phyloP scores from a whole-genome alignment of 495 filamentous ascomycete species.

The Trichocladium antarcticum region DNA sequence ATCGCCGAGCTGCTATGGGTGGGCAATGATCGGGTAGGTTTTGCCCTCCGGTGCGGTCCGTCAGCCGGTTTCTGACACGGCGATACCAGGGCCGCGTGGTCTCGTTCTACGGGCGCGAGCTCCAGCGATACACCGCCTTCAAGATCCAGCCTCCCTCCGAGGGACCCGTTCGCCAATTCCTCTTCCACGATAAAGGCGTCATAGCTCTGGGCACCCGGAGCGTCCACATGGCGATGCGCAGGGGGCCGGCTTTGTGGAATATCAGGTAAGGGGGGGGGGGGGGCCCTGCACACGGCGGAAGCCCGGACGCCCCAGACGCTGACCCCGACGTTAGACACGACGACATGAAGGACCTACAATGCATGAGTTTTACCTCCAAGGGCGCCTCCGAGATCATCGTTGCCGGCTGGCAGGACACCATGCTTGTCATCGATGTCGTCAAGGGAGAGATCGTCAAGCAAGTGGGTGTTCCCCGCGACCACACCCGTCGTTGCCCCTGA shows the following conservation, averaged over 20 bases:
- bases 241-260: constrained; percentile 79
- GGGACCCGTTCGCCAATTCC: constrained; percentile 62
- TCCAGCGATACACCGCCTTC: constrained; percentile 63
- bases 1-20: constrained; percentile 82
- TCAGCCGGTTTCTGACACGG: not conserved
- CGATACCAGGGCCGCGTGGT: constrained; percentile 59
- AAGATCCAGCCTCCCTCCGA: constrained; percentile 55
- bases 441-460: constrained; percentile 70
- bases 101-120: constrained; percentile 73
- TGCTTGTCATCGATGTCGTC: constrained; percentile 84
- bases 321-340: too few species aligned
- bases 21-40: constrained; percentile 72
- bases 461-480: constrained; percentile 27
- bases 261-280: constrained; percentile 57
- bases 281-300: too few species aligned
- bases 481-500: too few species aligned
- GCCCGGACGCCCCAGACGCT: too few species aligned
- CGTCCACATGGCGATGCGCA: constrained; percentile 72
- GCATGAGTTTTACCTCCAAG: constrained; percentile 89
- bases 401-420: constrained; percentile 71
- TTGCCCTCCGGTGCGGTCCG: not conserved
- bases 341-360: constrained; percentile 70
- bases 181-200: constrained; percentile 78
- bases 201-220: constrained; percentile 66
- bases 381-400: constrained; percentile 70